Evolutionary conservation across 306 rosid genomes (phyloP).

Genomic region (Crotalaria pallida): DNA sequence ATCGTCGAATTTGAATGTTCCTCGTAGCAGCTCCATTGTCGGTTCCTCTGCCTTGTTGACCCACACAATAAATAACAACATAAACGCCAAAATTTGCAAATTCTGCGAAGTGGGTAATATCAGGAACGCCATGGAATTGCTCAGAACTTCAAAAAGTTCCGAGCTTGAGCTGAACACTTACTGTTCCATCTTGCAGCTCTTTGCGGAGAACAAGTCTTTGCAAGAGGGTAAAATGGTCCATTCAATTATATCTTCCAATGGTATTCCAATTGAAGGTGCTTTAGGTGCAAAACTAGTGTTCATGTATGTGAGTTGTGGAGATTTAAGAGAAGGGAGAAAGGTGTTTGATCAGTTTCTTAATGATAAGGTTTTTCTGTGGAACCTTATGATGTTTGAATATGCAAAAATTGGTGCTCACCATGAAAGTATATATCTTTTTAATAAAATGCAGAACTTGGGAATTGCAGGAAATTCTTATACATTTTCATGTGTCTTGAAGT

Average conservation of each 20-base stretch:
- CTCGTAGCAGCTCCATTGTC: background rate
- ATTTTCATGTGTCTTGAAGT: constrained; percentile 56
- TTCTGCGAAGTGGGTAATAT: constrained; percentile 53
- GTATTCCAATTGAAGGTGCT: constrained; percentile 31
- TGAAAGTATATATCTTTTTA: constrained; percentile 48
- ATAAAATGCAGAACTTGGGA: constrained; percentile 48
- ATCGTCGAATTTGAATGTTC: constrained; percentile 14
- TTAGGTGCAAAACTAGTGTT: constrained; percentile 63
- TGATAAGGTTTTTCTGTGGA: constrained; percentile 58
- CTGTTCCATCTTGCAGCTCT: constrained; percentile 53
- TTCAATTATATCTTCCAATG: constrained; percentile 40
- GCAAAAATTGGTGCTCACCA: constrained; percentile 40
- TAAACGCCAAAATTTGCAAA: constrained; percentile 22
- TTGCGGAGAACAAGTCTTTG: constrained; percentile 42
- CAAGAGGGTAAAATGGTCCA: constrained; percentile 52
- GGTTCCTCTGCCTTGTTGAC: constrained; percentile 14
- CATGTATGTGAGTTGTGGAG: constrained; percentile 59
- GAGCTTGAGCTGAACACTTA: constrained; percentile 42
- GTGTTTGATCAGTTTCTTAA: constrained; percentile 39
- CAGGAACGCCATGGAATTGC: constrained; percentile 38
- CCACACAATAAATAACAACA: background rate
- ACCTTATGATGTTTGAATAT: constrained; percentile 56
- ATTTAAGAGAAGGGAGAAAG: constrained; percentile 42
- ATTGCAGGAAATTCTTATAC: constrained; percentile 52
- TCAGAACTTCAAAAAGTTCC: constrained; percentile 31